Evolutionary conservation across 441 rosid species (phyloP).

Genomic region (Brassica hybrid): DNA sequence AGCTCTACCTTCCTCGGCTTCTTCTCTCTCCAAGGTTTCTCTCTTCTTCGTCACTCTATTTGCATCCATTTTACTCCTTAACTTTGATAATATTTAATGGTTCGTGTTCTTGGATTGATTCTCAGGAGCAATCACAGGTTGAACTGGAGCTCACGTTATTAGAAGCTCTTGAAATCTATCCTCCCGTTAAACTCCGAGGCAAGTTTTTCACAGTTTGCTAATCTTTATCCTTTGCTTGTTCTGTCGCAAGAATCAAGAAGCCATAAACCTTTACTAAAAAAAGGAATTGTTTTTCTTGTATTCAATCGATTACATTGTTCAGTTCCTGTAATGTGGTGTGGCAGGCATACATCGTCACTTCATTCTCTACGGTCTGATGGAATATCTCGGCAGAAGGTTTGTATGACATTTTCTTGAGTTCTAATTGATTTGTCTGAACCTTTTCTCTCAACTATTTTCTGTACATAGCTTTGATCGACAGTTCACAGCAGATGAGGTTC

Average conservation of each 20-base stretch:
- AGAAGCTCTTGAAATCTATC: conserved; percentile 92
- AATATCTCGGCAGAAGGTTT: conserved; percentile 87
- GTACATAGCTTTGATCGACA: conserved; percentile 72
- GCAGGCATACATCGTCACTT: conserved; percentile 96
- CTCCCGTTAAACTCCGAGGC: conserved; percentile 49
- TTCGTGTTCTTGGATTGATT: neutral
- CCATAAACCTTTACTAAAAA: neutral
- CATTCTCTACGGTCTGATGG: conserved; percentile 92
- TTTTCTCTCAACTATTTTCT: neutral
- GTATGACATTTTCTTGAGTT: neutral
- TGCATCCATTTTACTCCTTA: neutral
- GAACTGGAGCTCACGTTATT: conserved; percentile 94
- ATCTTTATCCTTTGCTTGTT: too few relatives aligned
- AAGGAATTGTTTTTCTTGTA: neutral
- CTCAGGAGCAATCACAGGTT: conserved; percentile 87
- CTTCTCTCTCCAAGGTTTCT: conserved; percentile 73
- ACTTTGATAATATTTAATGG: neutral
- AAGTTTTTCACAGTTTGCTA: too few relatives aligned
- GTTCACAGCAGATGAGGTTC: conserved; percentile 88
- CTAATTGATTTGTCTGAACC: neutral
- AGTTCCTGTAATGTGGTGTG: conserved; percentile 9
- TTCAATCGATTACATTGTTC: conserved; percentile 6
- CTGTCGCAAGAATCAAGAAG: too few relatives aligned
- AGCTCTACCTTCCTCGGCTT: conserved; percentile 92
- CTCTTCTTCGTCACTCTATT: conserved; percentile 10